Evolutionary conservation across 2,329 filamentous ascomycete genomes (phyloP).

Genomic region (Huntiella abstrusa): DNA sequence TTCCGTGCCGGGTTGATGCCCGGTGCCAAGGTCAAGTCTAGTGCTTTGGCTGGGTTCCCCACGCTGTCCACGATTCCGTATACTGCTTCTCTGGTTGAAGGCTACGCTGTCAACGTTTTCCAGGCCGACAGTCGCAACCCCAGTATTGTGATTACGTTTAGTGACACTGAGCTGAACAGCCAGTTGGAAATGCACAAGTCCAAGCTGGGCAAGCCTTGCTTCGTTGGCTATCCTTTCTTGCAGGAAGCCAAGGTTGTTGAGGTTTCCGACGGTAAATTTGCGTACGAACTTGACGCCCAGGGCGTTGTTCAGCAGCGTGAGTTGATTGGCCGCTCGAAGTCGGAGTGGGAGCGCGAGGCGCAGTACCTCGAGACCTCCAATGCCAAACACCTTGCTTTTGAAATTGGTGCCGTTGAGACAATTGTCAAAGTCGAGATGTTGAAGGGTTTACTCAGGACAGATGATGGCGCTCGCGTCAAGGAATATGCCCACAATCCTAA

Average conservation of each 20-base stretch:
- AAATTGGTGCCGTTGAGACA: conserved; percentile 73
- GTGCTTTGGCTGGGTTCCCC: conserved; percentile 85
- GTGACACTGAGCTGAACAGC: conserved; percentile 52
- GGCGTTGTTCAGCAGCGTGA: conserved; percentile 47
- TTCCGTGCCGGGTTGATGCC: conserved; percentile 68
- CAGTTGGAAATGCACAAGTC: conserved; percentile 53
- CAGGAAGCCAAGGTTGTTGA: conserved; percentile 80
- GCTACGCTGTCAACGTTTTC: conserved; percentile 85
- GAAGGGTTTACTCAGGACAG: conserved; percentile 75
- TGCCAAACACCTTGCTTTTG: conserved; percentile 75
- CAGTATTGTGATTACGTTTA: conserved; percentile 79
- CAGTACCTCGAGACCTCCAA: conserved; percentile 70
- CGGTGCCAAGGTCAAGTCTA: conserved; percentile 62
- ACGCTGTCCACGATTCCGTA: conserved; percentile 74
- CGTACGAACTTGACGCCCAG: conserved; percentile 54
- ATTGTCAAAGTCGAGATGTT: conserved; percentile 86
- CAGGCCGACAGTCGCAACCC: conserved; percentile 91
- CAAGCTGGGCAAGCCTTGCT: conserved; percentile 70
- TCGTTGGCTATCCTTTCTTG: conserved; percentile 86
- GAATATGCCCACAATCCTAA: conserved; percentile 78
- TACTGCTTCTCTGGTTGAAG: conserved; percentile 48
- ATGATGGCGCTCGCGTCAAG: conserved; percentile 79
- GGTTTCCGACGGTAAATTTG: conserved; percentile 85
- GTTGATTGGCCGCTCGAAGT: conserved; percentile 57
- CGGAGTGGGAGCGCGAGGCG: conserved; percentile 70